Evolutionary conservation across 2,329 filamentous ascomycete genomes (phyloP), one percentile per base, ranked within the genome.

Genomic region (Penicillium nordicum): DNA sequence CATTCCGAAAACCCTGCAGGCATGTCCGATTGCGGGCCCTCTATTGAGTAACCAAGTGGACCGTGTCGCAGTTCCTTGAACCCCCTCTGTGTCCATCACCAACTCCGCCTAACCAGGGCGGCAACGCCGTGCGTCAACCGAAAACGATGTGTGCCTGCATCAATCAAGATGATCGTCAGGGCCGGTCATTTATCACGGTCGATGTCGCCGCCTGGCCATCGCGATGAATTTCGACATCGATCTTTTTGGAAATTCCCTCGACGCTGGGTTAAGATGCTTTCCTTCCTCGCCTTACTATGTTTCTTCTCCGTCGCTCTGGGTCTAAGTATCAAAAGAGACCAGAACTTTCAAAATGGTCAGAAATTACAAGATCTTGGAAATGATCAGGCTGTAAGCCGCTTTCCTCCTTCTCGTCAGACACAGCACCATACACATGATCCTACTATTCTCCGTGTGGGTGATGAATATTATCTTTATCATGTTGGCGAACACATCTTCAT

Each of bases 401-500:
- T 66, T 21, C 64, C 64, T 21, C 60, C 64, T n/a, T 42, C 64
- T 2, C 63, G 61, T 9, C 63, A 65, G 41, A 64, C 64, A n/a
- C 48, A 62, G 5, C 64, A 66, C 32, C 47, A 61, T 40, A 73
- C 69, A 34, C 71, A 73, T 57, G 71, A 73, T 49, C 71, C 71
- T 16, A 72, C 63, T 36, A 68, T 73, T 29, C 53, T 73, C 46
- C 62, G 57, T 1, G 64, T 65, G 11, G 65, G 55, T 2, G 60
- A 63, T 42, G 67, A 51, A 16, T 72, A 67, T 48, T 72, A 72
- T 51, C 59, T 68, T 9, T 73, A 73, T 53, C 63, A 69, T 62
- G 69, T 72, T 8, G 70, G 69, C 10, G 55, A 67, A 14, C 66
- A 69, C 40, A 71, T 73, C 38, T 47, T 59, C 40, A 72, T 73